Conservation (phyloP, 2,329 filamentous ascomycete genomes). For the Trichoderma polysporum region DNA sequence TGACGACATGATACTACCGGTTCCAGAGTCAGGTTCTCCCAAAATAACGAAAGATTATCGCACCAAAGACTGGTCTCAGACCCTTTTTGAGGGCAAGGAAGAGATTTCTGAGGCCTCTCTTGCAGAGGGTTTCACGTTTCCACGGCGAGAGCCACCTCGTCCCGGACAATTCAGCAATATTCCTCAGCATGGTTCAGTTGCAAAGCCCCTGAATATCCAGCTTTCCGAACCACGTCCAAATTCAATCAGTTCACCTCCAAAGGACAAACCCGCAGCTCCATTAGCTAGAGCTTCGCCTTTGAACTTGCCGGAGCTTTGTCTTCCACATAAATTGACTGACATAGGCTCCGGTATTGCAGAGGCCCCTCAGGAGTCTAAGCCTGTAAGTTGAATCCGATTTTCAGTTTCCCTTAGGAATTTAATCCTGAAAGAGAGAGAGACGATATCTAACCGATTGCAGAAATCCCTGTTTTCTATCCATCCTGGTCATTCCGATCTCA, state of each 20-base stretch:
- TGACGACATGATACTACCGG: not conserved
- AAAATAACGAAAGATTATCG: not conserved
- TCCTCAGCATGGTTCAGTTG: not conserved
- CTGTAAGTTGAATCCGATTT: not conserved
- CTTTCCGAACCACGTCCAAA: not conserved
- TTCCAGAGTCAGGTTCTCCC: not conserved
- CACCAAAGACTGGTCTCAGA: not conserved
- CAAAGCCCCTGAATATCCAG: not conserved
- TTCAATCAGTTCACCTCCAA: not conserved
- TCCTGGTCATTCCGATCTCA: not conserved
- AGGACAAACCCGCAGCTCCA: constrained; percentile 25
- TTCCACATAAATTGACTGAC: not conserved
- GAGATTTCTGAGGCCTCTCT: constrained; percentile 22
- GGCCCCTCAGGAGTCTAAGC: not conserved
- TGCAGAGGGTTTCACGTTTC: constrained; percentile 24
- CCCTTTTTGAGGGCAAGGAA: not conserved
- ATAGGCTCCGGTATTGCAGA: not conserved
- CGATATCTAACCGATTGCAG: not conserved
- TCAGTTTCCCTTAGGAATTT: not conserved
- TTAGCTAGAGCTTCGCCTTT: not conserved
- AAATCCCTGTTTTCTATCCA: not conserved
- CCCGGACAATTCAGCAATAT: constrained; percentile 24
- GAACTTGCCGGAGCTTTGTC: not conserved
- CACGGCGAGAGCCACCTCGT: constrained; percentile 20
- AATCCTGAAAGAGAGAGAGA: not conserved